Percentiles rank a stretch among this genome's conserved stretches.
These are phyloP conservation scores for Beauveria varroae DNA, from an alignment of 2,329 filamentous ascomycete species.

Conservation along the genomic window DNA sequence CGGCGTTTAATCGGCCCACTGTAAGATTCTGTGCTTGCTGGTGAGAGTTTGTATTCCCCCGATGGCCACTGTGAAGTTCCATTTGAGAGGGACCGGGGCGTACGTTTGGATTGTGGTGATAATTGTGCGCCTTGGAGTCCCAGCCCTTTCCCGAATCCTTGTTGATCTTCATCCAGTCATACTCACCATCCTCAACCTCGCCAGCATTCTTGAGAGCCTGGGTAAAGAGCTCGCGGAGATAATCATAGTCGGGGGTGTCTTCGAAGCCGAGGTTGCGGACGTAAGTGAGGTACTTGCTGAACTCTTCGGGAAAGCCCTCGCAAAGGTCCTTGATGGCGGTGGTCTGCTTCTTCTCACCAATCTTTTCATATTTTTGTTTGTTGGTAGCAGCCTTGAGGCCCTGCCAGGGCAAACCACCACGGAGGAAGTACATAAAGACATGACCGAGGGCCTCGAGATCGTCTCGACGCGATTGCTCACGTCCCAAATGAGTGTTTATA, in stretches of 20 bases:
- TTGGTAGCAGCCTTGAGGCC: slow-evolving; percentile 67
- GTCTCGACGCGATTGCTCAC: slow-evolving; percentile 92
- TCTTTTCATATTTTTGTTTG: slow-evolving; percentile 99
- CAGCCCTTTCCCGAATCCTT: slow-evolving; percentile 77
- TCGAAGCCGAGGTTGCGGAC: slow-evolving; percentile 97
- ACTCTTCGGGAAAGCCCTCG: slow-evolving; percentile 92
- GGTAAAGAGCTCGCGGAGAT: slow-evolving; percentile 91
- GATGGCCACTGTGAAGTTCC: slow-evolving; percentile 71
- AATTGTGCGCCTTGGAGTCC: slow-evolving; percentile 51
- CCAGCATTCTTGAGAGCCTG: slow-evolving; percentile 91
- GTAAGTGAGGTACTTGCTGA: slow-evolving; percentile 95
- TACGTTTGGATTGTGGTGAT: slow-evolving; percentile 68
- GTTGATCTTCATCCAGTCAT: slow-evolving; percentile 99
- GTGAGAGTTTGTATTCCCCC: slow-evolving; percentile 58
- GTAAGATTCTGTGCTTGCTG: slow-evolving; percentile 60
- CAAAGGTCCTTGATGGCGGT: slow-evolving; percentile 95
- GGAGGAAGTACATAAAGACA: slow-evolving; percentile 68
- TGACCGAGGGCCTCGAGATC: slow-evolving; percentile 83
- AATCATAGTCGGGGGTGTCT: slow-evolving; percentile 97
- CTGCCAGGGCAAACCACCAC: slow-evolving; percentile 66
- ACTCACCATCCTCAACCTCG: slow-evolving; percentile 94
- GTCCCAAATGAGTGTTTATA: slow-evolving; percentile 96
- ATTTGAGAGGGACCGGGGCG: slow-evolving; percentile 76
- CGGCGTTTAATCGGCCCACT: slow-evolving; percentile 86
- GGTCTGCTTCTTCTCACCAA: slow-evolving; percentile 99